phyloP scores from a whole-genome alignment of 1,284 basidiomycete species.

The Irpex lacteus region DNA sequence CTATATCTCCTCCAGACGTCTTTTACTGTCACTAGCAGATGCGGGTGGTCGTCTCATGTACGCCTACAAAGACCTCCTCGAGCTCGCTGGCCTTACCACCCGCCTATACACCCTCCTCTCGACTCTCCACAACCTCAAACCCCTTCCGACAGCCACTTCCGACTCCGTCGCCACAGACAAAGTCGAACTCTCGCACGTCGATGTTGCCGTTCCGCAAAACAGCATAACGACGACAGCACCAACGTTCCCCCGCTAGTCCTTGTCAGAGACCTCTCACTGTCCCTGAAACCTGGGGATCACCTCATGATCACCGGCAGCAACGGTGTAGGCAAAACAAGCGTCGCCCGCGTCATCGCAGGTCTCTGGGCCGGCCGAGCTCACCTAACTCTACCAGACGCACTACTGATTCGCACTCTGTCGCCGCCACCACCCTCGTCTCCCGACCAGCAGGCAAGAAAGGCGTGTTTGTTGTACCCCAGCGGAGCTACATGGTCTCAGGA shows the following conservation, averaged over 20 bases:
- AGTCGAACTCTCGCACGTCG: constrained; percentile 54
- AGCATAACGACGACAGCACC: constrained; percentile 18
- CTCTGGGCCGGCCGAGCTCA: constrained; percentile 61
- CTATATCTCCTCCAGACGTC: constrained; percentile 95
- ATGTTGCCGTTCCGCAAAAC: constrained; percentile 74
- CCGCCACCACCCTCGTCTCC: constrained; percentile 18
- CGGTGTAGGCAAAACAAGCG: constrained; percentile 91
- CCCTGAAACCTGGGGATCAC: constrained; percentile 81
- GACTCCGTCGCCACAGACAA: constrained; percentile 18
- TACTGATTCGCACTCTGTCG: background rate
- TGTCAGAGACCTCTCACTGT: constrained; percentile 71
- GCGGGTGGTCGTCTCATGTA: constrained; percentile 93
- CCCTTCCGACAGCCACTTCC: constrained; percentile 34
- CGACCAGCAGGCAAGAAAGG: constrained; percentile 46
- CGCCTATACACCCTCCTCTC: constrained; percentile 88
- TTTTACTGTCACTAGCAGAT: constrained; percentile 91
- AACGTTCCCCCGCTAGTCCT: constrained; percentile 38
- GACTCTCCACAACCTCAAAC: constrained; percentile 74
- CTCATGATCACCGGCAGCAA: constrained; percentile 93
- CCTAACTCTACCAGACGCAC: background rate
- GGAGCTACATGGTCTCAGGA: constrained; percentile 88
- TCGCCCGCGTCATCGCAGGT: constrained; percentile 88
- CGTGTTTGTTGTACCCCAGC: constrained; percentile 90
- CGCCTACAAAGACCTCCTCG: constrained; percentile 88
- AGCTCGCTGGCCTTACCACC: constrained; percentile 90